Evolutionary conservation across 352 stramenopile genomes (phyloP), one percentile per base, ranked within the genome.

Genomic region (Phytophthora hibernalis): DNA sequence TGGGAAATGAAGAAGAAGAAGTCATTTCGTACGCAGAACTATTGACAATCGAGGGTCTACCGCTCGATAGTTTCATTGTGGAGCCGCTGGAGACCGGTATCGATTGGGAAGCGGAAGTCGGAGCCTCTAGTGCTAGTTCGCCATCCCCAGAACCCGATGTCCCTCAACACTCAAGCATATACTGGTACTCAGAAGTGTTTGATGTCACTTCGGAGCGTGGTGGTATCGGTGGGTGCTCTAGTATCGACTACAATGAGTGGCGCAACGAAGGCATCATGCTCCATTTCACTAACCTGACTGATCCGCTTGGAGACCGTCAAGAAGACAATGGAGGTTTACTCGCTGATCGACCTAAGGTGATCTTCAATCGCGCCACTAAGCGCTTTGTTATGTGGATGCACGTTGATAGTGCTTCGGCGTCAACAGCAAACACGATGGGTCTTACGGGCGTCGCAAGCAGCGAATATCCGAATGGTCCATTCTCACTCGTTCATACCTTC

Each of bases 331-430:
- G 45, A 16, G 54, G 57, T 2, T 73, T 98, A 24, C 54, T 87
- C 9, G 82, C 85, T 10, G 90, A 97, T 54, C 87, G 92, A 1
- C 95, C 96, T 1, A 98, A 98, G 54, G 93, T 98, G 12, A 54
- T 98, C 10, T 98, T 92, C 61, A 98, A 98, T 70, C 77, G 82
- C 20, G 66, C 71, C 3, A 96, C 82, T 7, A 62, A 80, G 33
- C 80, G 91, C 31, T 98, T 97, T 67, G 96, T 99, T 3, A 98
- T 99, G 96, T 99, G 97, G 97, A 96, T 98, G 82, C 88, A 96
- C 44, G 87, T 99, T 13, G 95, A 99, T 69, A 95, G 97, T 64
- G 66, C 52, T 8, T 83, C 68, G 13, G n/a, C 26, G 1, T 59
- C 56, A 31, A 28, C 42, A 47, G 16, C 45, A 8, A 91, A 93